Conservation (phyloP, 305 asterid species). For the Solanum aculeatissimum region DNA sequence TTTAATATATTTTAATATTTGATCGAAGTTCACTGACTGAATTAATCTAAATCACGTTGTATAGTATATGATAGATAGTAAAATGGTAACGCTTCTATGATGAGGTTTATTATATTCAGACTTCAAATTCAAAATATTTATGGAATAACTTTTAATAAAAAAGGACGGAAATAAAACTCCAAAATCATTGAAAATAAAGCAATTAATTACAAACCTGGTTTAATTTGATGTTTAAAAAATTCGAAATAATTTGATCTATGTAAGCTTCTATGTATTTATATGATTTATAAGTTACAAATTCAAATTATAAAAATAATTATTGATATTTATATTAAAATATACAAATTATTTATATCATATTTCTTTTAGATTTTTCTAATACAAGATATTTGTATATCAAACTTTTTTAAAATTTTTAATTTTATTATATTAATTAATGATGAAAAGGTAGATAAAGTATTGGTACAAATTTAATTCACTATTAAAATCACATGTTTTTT, state of each 20-base stretch:
- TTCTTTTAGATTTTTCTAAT: not conserved
- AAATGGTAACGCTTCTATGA: no score
- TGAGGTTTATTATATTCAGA: not conserved
- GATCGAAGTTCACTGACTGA: fast-evolving
- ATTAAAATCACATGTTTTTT: not conserved
- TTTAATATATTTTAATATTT: no score
- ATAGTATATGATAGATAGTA: no score
- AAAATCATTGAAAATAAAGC: no score
- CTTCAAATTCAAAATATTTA: no score
- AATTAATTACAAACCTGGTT: not conserved
- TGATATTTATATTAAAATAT: not conserved
- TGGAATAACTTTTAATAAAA: no score
- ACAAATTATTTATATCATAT: fast-evolving
- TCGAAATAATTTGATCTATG: no score
- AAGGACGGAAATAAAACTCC: no score
- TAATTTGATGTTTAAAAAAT: no score
- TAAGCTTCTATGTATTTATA: not conserved
- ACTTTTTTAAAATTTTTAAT: not conserved
- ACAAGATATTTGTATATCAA: not conserved
- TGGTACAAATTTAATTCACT: not conserved
- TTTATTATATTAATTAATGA: not conserved
- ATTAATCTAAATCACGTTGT: no score
- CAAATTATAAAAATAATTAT: not conserved
- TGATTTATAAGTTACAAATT: not conserved
- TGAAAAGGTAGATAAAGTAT: not conserved